These are phyloP conservation scores for Lathyrus tuberosus DNA, from an alignment of 306 rosid species.

Conservation along the genomic window DNA sequence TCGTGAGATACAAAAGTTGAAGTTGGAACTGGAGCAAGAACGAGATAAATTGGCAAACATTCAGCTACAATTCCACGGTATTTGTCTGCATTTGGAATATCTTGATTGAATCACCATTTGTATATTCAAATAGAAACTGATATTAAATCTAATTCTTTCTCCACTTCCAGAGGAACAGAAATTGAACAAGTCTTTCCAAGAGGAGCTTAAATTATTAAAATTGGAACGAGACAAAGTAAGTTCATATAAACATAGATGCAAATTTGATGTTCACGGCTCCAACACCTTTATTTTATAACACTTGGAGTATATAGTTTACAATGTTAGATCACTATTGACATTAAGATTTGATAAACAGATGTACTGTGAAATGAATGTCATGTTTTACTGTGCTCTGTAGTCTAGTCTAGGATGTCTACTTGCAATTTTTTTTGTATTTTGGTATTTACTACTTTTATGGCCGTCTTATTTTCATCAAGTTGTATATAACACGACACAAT, in stretches of 20 bases:
- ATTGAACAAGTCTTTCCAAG: slow-evolving; percentile 64
- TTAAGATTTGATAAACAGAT: slow-evolving; percentile 21
- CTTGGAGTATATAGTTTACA: slow-evolving; percentile 7
- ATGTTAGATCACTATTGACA: slow-evolving; percentile 10
- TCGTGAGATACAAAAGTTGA: slow-evolving; percentile 61
- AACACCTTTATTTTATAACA: slow-evolving; percentile 17
- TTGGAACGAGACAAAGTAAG: slow-evolving; percentile 75
- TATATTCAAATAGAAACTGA: slow-evolving; percentile 23
- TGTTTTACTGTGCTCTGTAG: slow-evolving; percentile 21
- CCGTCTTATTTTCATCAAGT: background rate
- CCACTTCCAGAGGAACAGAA: slow-evolving; percentile 71
- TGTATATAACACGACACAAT: background rate
- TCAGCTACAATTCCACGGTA: slow-evolving; percentile 65
- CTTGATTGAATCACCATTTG: slow-evolving; percentile 13
- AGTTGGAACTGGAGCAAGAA: slow-evolving; percentile 69
- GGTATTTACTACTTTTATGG: background rate
- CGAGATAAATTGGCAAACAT: slow-evolving; percentile 52
- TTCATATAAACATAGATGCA: slow-evolving; percentile 33
- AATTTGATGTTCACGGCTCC: slow-evolving; percentile 28
- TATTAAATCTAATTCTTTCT: slow-evolving; percentile 29
- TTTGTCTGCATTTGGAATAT: slow-evolving; percentile 33
- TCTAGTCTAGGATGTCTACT: slow-evolving; percentile 16
- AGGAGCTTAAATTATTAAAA: slow-evolving; percentile 67
- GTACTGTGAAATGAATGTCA: slow-evolving; percentile 7
- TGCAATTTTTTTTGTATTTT: slow-evolving; percentile 28